Evolutionary conservation across 805 yeast species (phyloP), one percentile per base, ranked within the genome.

Genomic region (Metschnikowia borealis): DNA sequence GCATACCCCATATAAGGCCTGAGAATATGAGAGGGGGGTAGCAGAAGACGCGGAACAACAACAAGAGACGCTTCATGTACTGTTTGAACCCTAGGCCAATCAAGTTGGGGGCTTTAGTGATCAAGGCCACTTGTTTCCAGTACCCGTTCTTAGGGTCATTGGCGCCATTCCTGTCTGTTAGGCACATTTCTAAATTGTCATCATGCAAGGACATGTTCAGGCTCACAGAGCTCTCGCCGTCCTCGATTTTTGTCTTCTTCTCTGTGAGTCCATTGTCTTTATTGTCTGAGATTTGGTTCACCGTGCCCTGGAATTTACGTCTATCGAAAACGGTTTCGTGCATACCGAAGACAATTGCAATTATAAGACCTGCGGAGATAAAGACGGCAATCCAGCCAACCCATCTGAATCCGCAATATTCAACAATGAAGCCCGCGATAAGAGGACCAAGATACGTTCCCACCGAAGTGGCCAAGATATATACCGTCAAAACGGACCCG

Each of bases 391-490:
- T 75, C 67, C 87, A 85, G 33, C 90, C 89, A 6, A 86, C 88
- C 95, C 95, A 88, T 59, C 86, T 73, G 70, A 87, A 88, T n/a
- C 81, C 76, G 26, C 78, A 72, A 41, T 77, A 68, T 41, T 80
- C 75, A 7, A 83, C 78, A 55, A 86, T 80, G 58, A 83, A 81
- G n/a, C 89, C 90, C 17, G 89, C 91, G 55, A 86, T 76, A 47
- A 88, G 68, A 1, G 96, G 95, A 2, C 94, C 92, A 52, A 87
- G 68, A 62, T 83, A 87, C 1, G 91, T 84, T 48, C 94, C 92
- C 13, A 83, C 78, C 33, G 90, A 82, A 3, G 89, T 83, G 23
- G 88, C 83, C 68, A 87, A 61, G 54, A 86, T 87, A 67, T 87
- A 89, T 14, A 83, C 72, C 0, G 94, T 87, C 65, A 89, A 75